Evolutionary conservation across 2,329 filamentous ascomycete genomes (phyloP).

Genomic region (Periglandula ipomoeae): DNA sequence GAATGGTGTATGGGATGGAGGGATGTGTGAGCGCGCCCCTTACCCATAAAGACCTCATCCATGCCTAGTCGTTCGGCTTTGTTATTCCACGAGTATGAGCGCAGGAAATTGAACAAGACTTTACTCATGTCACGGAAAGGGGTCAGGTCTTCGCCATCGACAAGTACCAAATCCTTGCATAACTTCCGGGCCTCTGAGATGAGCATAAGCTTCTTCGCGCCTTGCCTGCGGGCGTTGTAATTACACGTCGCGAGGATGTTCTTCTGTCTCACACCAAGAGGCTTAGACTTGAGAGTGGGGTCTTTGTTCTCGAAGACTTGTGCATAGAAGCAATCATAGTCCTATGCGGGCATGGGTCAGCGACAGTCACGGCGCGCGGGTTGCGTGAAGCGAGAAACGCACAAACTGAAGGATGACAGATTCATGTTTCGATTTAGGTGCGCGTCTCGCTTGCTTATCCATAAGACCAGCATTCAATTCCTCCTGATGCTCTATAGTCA

Average conservation of each 20-base stretch:
- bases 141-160: conserved; percentile 78
- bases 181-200: conserved; percentile 70
- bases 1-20: neutral
- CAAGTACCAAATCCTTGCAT: conserved; percentile 77
- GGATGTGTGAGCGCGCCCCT: conserved; percentile 2
- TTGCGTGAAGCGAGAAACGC: conserved; percentile 20
- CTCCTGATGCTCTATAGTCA: neutral
- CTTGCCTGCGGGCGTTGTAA: conserved; percentile 72
- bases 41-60: conserved; percentile 64
- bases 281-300: conserved; percentile 60
- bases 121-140: conserved; percentile 84
- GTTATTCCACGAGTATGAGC: conserved; percentile 65
- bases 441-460: conserved; percentile 11
- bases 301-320: conserved; percentile 79
- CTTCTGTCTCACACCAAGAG: conserved; percentile 84
- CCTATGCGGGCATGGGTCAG: conserved; percentile 29
- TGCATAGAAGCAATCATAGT: conserved; percentile 91
- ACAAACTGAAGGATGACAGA: conserved; percentile 78
- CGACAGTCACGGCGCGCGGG: neutral
- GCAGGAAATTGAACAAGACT: conserved; percentile 63
- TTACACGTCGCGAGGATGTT: conserved; percentile 91
- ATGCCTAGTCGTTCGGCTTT: conserved; percentile 78
- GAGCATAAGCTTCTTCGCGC: conserved; percentile 74
- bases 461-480: conserved; percentile 6
- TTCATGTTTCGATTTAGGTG: conserved; percentile 45